These are phyloP conservation scores for Keithomyces neogunnii DNA, from an alignment of 2,329 filamentous ascomycete genomes.

Conservation along the genomic window DNA sequence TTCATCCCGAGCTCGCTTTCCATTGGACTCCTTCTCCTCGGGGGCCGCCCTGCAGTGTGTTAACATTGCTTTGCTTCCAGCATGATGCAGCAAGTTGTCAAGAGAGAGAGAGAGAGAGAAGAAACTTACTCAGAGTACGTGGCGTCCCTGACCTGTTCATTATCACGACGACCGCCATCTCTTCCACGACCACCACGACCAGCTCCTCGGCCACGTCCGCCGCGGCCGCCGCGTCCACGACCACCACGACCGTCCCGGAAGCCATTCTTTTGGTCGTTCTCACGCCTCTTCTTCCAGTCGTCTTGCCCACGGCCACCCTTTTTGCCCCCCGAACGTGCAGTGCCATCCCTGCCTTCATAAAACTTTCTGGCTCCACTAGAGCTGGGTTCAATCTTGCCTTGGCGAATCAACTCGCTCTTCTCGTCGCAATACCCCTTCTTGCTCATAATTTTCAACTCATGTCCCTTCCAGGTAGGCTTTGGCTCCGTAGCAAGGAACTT, in stretches of 20 bases:
- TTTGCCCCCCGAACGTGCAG: constrained; percentile 13
- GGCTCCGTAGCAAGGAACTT: constrained; percentile 74
- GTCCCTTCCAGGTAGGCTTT: constrained; percentile 75
- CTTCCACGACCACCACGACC: constrained; percentile 29
- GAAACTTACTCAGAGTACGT: constrained; percentile 24
- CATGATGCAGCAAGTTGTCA: not conserved
- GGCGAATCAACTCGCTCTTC: constrained; percentile 63
- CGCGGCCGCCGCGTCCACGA: constrained; percentile 30
- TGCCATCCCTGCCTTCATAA: constrained; percentile 37
- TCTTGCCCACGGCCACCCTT: constrained; percentile 36
- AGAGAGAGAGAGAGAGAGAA: no score
- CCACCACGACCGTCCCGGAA: constrained; percentile 42
- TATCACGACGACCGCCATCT: constrained; percentile 23
- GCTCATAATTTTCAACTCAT: constrained; percentile 72
- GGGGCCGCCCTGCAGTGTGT: constrained; percentile 18
- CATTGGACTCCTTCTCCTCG: constrained; percentile 26
- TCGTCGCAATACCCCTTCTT: constrained; percentile 83
- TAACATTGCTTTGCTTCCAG: constrained; percentile 4
- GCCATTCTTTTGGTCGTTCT: constrained; percentile 52
- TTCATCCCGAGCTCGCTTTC: constrained; percentile 49
- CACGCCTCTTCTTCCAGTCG: constrained; percentile 58
- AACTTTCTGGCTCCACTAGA: constrained; percentile 32
- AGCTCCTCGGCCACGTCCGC: constrained; percentile 31
- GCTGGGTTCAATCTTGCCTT: constrained; percentile 59
- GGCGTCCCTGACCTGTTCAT: constrained; percentile 16